phyloP scores from a whole-genome alignment of 2,329 filamentous ascomycete genomes.

The Fusarium hainanense region DNA sequence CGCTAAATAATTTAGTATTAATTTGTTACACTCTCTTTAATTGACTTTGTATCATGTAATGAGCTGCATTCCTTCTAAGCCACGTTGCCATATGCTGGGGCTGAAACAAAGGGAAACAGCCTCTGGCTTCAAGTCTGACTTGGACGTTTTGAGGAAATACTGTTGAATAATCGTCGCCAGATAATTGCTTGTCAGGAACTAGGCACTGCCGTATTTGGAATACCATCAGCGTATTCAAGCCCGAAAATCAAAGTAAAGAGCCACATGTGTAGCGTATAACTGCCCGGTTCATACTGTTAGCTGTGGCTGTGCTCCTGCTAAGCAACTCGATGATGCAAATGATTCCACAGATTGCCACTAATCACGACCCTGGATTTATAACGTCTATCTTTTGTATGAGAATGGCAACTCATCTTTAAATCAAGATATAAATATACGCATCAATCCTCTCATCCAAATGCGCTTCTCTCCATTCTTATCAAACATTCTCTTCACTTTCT shows the following conservation, averaged over 20 bases:
- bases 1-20: neutral
- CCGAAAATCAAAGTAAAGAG: neutral
- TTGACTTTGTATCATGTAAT: neutral
- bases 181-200: neutral
- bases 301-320: slow-evolving; percentile 29
- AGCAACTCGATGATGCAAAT: slow-evolving; percentile 43
- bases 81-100: neutral
- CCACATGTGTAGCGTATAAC: slow-evolving; percentile 11
- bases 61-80: neutral
- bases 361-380: slow-evolving; percentile 15
- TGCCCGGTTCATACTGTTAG: neutral
- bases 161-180: neutral
- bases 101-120: neutral
- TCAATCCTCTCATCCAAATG: slow-evolving; percentile 51
- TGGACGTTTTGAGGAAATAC: neutral
- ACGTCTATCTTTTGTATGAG: slow-evolving; percentile 3
- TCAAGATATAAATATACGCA: slow-evolving; percentile 27
- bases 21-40: neutral
- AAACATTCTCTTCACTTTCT: slow-evolving; percentile 60
- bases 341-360: slow-evolving; percentile 39
- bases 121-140: neutral
- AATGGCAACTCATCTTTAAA: neutral
- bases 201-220: slow-evolving; percentile 3
- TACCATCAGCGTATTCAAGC: slow-evolving; percentile 15
- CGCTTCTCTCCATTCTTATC: slow-evolving; percentile 62